A percentile compares a stretch with the other conserved stretches of the same genome.
These are phyloP conservation scores for Kokia cookei DNA, from an alignment of 441 rosid species.

Conservation along the genomic window DNA sequence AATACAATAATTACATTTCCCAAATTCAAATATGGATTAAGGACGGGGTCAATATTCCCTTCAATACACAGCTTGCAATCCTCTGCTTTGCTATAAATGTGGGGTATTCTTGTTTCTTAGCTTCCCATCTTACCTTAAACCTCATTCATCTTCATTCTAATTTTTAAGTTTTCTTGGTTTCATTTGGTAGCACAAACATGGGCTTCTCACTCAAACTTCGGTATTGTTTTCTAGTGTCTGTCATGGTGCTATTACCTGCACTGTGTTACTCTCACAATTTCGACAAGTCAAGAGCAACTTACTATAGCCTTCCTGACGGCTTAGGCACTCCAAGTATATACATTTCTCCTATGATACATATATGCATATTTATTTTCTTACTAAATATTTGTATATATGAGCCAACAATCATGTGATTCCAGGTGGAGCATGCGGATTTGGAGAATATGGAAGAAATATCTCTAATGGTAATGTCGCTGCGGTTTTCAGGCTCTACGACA, in stretches of 20 bases:
- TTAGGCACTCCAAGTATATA: conserved; percentile 67
- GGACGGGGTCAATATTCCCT: background rate
- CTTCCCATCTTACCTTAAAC: conserved; percentile 9
- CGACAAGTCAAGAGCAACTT: conserved; percentile 64
- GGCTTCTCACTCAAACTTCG: conserved; percentile 3
- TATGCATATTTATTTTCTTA: background rate
- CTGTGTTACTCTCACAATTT: conserved; percentile 30
- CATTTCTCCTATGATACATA: background rate
- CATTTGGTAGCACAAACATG: conserved; percentile 13
- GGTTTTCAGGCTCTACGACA: conserved; percentile 57
- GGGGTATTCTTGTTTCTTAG: background rate
- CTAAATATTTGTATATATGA: background rate
- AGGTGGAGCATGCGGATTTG: conserved; percentile 90
- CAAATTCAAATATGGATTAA: background rate
- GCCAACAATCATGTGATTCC: background rate
- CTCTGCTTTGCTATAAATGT: conserved; percentile 33
- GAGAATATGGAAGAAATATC: conserved; percentile 68
- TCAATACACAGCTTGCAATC: background rate
- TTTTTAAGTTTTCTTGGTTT: background rate
- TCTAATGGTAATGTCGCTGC: conserved; percentile 77
- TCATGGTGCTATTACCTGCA: conserved; percentile 41
- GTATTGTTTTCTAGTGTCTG: conserved; percentile 22
- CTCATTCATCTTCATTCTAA: background rate
- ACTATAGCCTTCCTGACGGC: conserved; percentile 82
- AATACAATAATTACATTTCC: background rate